These are phyloP conservation scores for Rhodotorula babjevae DNA, from an alignment of 768 basidiomycete species.

Conservation along the genomic window DNA sequence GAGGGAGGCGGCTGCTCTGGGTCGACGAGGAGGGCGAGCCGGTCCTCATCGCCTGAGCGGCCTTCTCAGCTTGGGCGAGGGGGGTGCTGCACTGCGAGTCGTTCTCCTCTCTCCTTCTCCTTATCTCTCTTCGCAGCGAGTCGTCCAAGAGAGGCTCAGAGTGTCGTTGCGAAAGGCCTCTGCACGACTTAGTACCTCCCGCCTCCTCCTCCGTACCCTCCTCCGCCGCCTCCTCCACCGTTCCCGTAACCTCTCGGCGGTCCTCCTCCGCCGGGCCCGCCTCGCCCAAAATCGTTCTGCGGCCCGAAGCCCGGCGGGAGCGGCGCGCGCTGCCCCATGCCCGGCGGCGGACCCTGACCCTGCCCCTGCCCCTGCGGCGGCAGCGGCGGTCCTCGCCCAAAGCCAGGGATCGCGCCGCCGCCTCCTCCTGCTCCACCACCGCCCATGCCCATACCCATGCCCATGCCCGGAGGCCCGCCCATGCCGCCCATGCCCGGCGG, in stretches of 20 bases:
- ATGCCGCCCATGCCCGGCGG: not conserved
- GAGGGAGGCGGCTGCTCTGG: slow-evolving; percentile 10
- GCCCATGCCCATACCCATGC: not conserved
- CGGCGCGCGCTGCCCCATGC: not conserved
- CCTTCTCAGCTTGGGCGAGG: not conserved
- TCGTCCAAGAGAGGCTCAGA: too few relatives aligned
- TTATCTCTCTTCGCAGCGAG: not conserved
- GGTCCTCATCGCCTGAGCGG: not conserved
- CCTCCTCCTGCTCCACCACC: not conserved
- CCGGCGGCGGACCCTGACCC: too few relatives aligned
- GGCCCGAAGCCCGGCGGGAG: slow-evolving; percentile 2
- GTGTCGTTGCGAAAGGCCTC: too few relatives aligned
- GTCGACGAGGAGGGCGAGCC: slow-evolving; percentile 18
- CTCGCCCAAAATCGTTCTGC: not conserved
- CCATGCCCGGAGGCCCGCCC: not conserved
- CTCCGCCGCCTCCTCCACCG: not conserved
- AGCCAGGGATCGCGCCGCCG: not conserved
- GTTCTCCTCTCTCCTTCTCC: not conserved
- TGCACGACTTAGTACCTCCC: not conserved
- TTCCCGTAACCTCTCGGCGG: too few relatives aligned
- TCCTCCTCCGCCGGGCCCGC: not conserved
- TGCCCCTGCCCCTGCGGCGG: not conserved
- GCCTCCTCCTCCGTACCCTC: not conserved
- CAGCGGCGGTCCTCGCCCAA: not conserved
- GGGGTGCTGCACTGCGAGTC: too few relatives aligned